Conservation (phyloP, 1,139 yeast species). For the Kluyveromyces sp. region DNA sequence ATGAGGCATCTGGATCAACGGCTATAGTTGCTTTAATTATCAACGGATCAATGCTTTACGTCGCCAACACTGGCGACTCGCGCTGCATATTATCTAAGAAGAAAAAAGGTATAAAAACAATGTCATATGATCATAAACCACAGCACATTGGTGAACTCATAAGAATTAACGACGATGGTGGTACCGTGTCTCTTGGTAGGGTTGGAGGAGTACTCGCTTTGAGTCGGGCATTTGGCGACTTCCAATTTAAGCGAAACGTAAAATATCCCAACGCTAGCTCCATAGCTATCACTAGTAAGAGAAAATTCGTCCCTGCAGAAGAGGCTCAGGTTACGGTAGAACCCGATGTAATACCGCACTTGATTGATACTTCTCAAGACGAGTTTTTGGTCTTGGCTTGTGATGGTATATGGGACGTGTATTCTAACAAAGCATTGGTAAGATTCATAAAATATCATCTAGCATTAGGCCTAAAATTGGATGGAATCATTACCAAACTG, state of each 20-base stretch:
- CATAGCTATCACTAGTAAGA: constrained; percentile 21
- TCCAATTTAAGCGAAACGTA: constrained; percentile 49
- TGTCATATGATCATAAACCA: constrained; percentile 74
- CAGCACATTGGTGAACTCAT: constrained; percentile 67
- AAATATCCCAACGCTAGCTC: constrained; percentile 32
- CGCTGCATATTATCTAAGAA: constrained; percentile 49
- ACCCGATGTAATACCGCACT: constrained; percentile 57
- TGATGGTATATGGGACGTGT: constrained; percentile 80
- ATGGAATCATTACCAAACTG: constrained; percentile 50
- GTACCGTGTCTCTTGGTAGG: constrained; percentile 58
- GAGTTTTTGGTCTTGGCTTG: constrained; percentile 66
- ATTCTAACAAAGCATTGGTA: constrained; percentile 49
- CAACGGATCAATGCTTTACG: constrained; percentile 38
- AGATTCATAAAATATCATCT: constrained; percentile 50
- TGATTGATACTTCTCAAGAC: constrained; percentile 39
- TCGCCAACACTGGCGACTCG: constrained; percentile 72
- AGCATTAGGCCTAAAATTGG: constrained; percentile 48
- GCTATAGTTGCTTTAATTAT: constrained; percentile 52
- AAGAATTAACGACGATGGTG: constrained; percentile 66
- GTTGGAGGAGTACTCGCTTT: constrained; percentile 69
- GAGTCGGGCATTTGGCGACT: constrained; percentile 73
- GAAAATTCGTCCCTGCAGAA: constrained; percentile 27
- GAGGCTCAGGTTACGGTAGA: constrained; percentile 51
- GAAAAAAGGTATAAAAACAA: constrained; percentile 41
- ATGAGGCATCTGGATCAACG: constrained; percentile 59